These are phyloP conservation scores for Arabidopsis hybrid DNA, from an alignment of 441 rosid genomes.

Conservation along the genomic window DNA sequence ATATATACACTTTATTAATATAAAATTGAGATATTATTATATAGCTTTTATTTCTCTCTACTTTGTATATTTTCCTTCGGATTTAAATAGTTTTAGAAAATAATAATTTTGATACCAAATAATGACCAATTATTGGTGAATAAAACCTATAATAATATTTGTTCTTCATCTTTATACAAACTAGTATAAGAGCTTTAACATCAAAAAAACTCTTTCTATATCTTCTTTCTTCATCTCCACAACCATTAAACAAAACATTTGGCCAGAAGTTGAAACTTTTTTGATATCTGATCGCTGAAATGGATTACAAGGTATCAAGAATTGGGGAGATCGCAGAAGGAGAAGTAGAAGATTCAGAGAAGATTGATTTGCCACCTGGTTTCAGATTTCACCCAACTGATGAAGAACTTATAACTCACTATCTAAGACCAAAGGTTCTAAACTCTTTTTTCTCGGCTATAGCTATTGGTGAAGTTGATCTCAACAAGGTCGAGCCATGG, in stretches of 20 bases:
- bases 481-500: constrained; percentile 82
- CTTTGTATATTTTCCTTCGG: constrained; percentile 4
- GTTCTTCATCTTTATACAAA: constrained; percentile 5
- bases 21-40: constrained; percentile 17
- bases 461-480: constrained; percentile 70
- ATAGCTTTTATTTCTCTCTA: constrained; percentile 5
- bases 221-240: not conserved
- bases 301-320: constrained; percentile 20
- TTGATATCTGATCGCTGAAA: constrained; percentile 1
- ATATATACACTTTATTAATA: not conserved
- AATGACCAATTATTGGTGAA: constrained; percentile 33
- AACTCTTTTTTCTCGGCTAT: constrained; percentile 37
- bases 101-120: not conserved
- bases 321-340: constrained; percentile 43
- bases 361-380: constrained; percentile 63
- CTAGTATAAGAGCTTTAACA: constrained; percentile 16
- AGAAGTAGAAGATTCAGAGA: constrained; percentile 44
- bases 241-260: not conserved
- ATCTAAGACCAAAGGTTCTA: constrained; percentile 50
- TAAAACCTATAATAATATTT: constrained; percentile 3
- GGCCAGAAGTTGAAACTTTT: not conserved
- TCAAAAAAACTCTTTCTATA: not conserved
- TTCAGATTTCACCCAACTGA: constrained; percentile 78
- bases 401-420: constrained; percentile 69
- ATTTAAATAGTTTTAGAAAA: not conserved